Base-by-base conservation (phyloP, 805 yeast species). In the Yarrowia keelungensis region DNA sequence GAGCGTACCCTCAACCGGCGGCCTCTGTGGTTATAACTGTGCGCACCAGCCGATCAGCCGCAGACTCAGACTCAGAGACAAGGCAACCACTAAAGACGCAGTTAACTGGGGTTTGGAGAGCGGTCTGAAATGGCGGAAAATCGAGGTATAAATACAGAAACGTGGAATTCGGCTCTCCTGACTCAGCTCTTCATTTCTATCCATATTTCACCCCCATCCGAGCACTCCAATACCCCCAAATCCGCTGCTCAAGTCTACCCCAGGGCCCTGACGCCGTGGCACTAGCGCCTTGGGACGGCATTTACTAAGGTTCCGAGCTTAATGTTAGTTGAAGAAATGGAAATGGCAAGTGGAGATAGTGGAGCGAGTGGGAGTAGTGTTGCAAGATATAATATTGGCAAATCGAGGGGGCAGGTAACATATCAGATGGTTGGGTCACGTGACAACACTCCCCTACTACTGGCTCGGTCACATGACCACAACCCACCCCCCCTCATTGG, bases 261-360 rank as follows among this genome's bases (percentile, higher is more conserved):
- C 50, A 59, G 65, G 64, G 51, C 65, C 51, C 65, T 59, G 65
- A 58, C 51, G 65, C 65, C 51, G 65, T 43, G 65, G 65, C 65
- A 43, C 65, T 43, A 59, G 65, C 42, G 65, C 65, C 65, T 59
- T 59, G 65, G 65, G 51, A 59, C 65, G 65, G 65, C 65, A 59
- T 59, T 59, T 59, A 35, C 51, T 45, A 59, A 59, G 46, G 65
- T 59, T 59, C 50, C 19, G 51, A 59, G 65, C 36, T 59, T 59
- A 59, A 59, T 42, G 41, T 43, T 16, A 19, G 39, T 8, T 41
- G 43, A 59, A 42, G 51, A 45, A 35, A 43, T 45, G 51, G 35
- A 42, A 45, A 42, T 12, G 51, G 51, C 41, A 45, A 59, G 51
- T 56, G 62, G 62, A 56, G 62, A 42, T 42, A 26, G 62, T 26